These are phyloP conservation scores for Plasmodiophora brassicae DNA, from an alignment of 208 protist genomes.

Conservation along the genomic window DNA sequence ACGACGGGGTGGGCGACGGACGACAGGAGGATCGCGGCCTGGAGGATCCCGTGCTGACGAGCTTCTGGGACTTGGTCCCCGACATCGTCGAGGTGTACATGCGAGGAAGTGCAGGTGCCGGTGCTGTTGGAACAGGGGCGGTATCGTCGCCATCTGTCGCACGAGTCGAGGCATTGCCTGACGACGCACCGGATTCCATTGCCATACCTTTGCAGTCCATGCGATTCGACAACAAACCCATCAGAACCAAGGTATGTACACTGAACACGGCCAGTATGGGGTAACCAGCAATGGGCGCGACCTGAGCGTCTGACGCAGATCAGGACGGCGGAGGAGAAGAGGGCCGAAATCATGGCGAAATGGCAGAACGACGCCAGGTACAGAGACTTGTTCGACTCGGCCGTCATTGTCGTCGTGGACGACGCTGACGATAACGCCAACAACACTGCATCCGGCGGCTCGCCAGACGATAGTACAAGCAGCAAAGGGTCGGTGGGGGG, in stretches of 20 bases:
- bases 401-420: not conserved
- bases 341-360: not conserved
- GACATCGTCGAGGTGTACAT: not conserved
- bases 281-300: not conserved
- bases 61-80: constrained; percentile 23
- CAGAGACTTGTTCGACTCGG: not conserved
- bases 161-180: not conserved
- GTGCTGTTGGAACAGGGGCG: not conserved
- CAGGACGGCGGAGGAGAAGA: not conserved
- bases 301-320: not conserved
- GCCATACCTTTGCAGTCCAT: not conserved
- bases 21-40: too few relatives aligned
- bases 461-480: not conserved
- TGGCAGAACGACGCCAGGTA: not conserved
- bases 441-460: not conserved
- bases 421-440: not conserved
- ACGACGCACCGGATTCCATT: not conserved
- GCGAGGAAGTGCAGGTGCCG: not conserved
- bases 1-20: too few relatives aligned
- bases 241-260: not conserved
- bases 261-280: not conserved
- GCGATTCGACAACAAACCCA: not conserved
- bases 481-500: not conserved
- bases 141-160: not conserved
- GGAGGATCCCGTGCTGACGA: not conserved